Conservation (phyloP, 169 alveolate genomes). For the Plasmodium malariae region DNA sequence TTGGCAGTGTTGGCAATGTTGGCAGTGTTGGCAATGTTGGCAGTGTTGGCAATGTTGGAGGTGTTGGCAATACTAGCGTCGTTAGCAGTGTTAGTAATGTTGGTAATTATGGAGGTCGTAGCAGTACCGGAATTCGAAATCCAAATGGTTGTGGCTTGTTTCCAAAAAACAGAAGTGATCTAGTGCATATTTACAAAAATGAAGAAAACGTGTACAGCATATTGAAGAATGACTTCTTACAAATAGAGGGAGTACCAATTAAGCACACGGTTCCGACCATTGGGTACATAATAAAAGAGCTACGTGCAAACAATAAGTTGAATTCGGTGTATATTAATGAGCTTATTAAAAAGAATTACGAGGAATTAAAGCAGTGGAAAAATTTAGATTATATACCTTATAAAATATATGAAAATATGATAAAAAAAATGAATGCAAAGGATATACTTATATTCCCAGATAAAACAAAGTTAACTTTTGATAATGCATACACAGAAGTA, state of each 20-base stretch:
- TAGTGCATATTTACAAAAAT: constrained; percentile 62
- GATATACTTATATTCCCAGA: constrained; percentile 21
- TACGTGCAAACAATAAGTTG: constrained; percentile 72
- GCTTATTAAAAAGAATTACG: constrained; percentile 74
- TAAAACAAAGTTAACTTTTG: constrained; percentile 16
- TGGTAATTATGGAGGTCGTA: neutral
- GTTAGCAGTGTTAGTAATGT: neutral
- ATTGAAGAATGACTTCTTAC: constrained; percentile 75
- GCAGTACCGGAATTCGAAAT: too few species aligned
- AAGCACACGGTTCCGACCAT: constrained; percentile 89
- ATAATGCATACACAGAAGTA: constrained; percentile 32
- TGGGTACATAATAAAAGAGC: constrained; percentile 87
- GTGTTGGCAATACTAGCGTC: too few species aligned
- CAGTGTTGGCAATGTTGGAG: neutral
- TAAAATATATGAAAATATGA: constrained; percentile 61
- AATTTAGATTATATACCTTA: constrained; percentile 35
- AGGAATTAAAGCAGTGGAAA: constrained; percentile 48
- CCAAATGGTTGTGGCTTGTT: too few species aligned
- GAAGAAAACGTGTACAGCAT: constrained; percentile 71
- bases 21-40: neutral
- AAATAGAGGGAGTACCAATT: constrained; percentile 79
- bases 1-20: neutral
- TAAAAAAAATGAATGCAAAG: constrained; percentile 33
- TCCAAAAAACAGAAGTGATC: neutral
- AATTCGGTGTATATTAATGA: constrained; percentile 76